Base-by-base conservation (phyloP, 2,329 filamentous ascomycete genomes). In the Colletotrichum sp. region DNA sequence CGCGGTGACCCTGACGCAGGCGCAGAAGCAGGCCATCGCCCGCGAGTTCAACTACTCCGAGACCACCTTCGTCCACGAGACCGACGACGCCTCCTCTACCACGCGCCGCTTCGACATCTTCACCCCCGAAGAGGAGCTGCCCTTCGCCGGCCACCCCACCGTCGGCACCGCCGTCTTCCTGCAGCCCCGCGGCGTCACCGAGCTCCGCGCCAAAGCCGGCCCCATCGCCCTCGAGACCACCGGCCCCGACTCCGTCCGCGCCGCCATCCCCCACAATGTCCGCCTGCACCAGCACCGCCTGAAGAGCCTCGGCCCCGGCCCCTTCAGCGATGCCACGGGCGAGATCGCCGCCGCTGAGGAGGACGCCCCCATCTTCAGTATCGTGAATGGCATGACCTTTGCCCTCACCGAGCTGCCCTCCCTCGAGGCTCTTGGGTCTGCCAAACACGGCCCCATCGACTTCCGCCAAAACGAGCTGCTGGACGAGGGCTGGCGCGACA, bases 361-460 rank as follows among this genome's bases (percentile, higher is more conserved):
- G 36, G 75, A 79, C 13, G 86, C 88, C 10, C 88, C 90, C 16
- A 80, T 91, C 21, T 88, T 92, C 72, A 92, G 90, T 78, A 91
- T 96, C 61, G 94, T 95, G 43, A 91, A 91, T 60, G 94, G 94
- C 64, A 94, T 96, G 92, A 91, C 91, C 1, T 96, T 95, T 82
- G 84, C 92, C n/a, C 88, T 95, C 36, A 86, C 94, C 16, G 85
- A 90, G 78, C 86, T 97, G 26, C 86, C 90, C 0, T 88, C 87
- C 70, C 83, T 95, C 12, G 91, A 92, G 34, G 87, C 89, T 9
- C 86, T 96, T 21, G 87, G 84, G 7, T 79, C 83, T 15, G 85
- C 87, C 5, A 78, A 83, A 34, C 78, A 79, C 5, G 79, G 82
- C 38, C 78, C 79, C 34, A 80, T 85, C 15, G 80, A 86, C 57